Percentiles rank a stretch among this genome's conserved stretches.
phyloP scores from a whole-genome alignment of 768 basidiomycete species.

The Hygrocybe punicea region DNA sequence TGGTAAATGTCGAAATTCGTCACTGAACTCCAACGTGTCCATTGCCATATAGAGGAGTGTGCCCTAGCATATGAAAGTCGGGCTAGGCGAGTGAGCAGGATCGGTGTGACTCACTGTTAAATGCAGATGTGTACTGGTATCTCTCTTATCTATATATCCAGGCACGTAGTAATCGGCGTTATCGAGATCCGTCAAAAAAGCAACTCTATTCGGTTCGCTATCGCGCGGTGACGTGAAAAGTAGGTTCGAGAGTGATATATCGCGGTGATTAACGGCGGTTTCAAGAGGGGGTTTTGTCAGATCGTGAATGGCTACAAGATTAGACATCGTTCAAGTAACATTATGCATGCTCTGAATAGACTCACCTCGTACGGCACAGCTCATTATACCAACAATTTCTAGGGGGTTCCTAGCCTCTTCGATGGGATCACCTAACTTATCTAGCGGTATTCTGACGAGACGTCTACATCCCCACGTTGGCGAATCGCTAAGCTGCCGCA shows the following conservation, averaged over 20 bases:
- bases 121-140: not conserved
- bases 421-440: not conserved
- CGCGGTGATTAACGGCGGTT: not conserved
- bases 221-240: not conserved
- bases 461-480: not conserved
- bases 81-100: not conserved
- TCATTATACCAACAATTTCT: not conserved
- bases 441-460: not conserved
- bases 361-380: not conserved
- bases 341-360: not conserved
- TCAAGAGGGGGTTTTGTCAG: not conserved
- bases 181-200: not conserved
- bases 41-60: not conserved
- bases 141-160: not conserved
- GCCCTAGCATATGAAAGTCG: not conserved
- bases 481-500: not conserved
- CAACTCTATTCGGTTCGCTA: not conserved
- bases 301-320: not conserved
- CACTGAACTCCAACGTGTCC: not conserved
- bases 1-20: not conserved
- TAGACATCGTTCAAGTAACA: not conserved
- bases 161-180: not conserved
- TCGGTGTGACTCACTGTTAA: not conserved
- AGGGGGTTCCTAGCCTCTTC: not conserved
- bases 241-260: not conserved